Conservation (phyloP, 495 filamentous ascomycete species). For the Chaetomium cochliodes region DNA sequence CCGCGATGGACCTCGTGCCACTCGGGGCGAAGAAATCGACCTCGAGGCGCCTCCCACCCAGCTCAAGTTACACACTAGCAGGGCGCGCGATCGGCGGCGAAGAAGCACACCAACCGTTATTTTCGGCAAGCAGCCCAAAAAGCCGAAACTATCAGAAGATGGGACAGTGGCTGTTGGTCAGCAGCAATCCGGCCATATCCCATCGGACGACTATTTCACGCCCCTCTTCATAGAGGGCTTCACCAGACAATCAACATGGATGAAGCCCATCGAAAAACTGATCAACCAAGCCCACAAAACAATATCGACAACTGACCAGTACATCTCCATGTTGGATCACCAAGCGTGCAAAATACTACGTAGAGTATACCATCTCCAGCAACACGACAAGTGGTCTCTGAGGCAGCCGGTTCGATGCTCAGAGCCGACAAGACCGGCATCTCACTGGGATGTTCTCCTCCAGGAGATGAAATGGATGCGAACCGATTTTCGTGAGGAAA, state of each 20-base stretch:
- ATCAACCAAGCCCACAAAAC: conserved; percentile 77
- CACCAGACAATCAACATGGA: conserved; percentile 56
- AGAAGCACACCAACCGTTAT: conserved; percentile 75
- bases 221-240: conserved; percentile 75
- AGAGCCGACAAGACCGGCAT: conserved; percentile 71
- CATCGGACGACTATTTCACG: conserved; percentile 70
- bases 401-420: conserved; percentile 75
- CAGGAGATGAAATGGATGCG: conserved; percentile 96
- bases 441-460: conserved; percentile 82
- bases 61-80: conserved; percentile 54
- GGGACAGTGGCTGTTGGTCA: conserved; percentile 34
- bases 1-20: neutral
- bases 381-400: conserved; percentile 84
- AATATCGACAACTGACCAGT: conserved; percentile 71
- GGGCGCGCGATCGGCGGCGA: conserved; percentile 60
- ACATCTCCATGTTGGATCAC: conserved; percentile 72
- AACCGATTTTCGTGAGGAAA: conserved; percentile 90
- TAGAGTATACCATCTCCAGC: conserved; percentile 83
- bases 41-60: conserved; percentile 42
- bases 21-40: conserved; percentile 9
- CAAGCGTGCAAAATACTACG: conserved; percentile 81
- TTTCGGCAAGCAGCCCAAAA: conserved; percentile 61
- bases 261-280: conserved; percentile 64
- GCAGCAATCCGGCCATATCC: conserved; percentile 43
- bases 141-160: conserved; percentile 29